Evolutionary conservation across 257 asterid species (phyloP).

Genomic region (Solanum peruvianum): DNA sequence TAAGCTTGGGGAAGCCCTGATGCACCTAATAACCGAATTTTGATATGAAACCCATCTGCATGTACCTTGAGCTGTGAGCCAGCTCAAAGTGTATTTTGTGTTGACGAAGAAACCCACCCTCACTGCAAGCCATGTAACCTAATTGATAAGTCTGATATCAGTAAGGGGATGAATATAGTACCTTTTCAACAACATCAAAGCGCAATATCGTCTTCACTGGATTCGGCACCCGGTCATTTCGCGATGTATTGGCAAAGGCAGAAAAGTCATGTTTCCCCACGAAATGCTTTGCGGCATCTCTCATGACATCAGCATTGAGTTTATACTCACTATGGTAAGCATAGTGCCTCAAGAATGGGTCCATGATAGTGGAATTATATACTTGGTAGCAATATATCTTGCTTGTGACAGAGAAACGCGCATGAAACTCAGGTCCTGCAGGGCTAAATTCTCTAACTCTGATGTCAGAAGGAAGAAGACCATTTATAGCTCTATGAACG

Average conservation of each 20-base stretch:
- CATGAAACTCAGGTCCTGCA: conserved; percentile 70
- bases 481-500: conserved; percentile 66
- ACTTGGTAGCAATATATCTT: conserved; percentile 70
- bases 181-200: conserved; percentile 69
- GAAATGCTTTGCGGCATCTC: conserved; percentile 67
- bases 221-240: conserved; percentile 50
- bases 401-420: conserved; percentile 83
- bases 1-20: neutral
- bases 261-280: conserved; percentile 76
- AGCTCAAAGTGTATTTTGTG: neutral
- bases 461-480: conserved; percentile 70
- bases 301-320: conserved; percentile 55
- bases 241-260: conserved; percentile 71
- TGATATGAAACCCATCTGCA: neutral
- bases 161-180: conserved; percentile 7
- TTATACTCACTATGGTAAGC: conserved; percentile 61
- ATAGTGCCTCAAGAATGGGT: conserved; percentile 68
- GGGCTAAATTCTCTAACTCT: conserved; percentile 69
- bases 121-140: neutral
- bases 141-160: neutral
- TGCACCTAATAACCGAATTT: neutral
- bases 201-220: conserved; percentile 64
- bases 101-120: neutral
- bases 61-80: neutral
- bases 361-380: conserved; percentile 59